These are phyloP conservation scores for Hypoxylon crocopeplum DNA, from an alignment of 495 filamentous ascomycete genomes.

Conservation along the genomic window DNA sequence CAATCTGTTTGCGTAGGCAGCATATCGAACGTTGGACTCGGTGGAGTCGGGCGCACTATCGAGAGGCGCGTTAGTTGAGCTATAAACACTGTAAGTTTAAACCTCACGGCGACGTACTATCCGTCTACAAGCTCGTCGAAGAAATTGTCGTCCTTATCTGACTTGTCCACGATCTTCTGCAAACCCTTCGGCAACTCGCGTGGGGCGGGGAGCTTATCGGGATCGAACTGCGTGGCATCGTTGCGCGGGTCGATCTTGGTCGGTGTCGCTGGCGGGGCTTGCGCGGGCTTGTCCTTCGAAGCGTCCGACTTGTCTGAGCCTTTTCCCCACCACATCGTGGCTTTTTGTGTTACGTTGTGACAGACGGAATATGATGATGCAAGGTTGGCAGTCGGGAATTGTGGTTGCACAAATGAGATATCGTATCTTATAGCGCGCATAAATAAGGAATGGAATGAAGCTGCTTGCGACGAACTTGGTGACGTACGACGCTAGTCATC, in stretches of 20 bases:
- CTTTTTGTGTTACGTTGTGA: not conserved
- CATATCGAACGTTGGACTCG: constrained; percentile 85
- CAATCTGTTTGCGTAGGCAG: constrained; percentile 85
- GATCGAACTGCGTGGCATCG: constrained; percentile 45
- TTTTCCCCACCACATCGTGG: constrained; percentile 49
- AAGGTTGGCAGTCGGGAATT: constrained; percentile 12
- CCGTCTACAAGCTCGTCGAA: constrained; percentile 79
- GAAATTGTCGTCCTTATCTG: constrained; percentile 76
- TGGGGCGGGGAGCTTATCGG: constrained; percentile 60
- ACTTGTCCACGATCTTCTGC: constrained; percentile 70
- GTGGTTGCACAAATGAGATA: no score
- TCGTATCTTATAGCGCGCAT: not conserved
- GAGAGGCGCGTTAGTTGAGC: constrained; percentile 22
- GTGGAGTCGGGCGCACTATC: constrained; percentile 79
- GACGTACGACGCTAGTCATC: constrained; percentile 37
- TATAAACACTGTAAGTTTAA: not conserved
- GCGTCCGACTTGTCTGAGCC: constrained; percentile 48
- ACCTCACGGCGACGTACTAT: constrained; percentile 81
- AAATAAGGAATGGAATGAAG: not conserved
- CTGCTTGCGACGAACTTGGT: constrained; percentile 23
- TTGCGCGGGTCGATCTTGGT: constrained; percentile 42
- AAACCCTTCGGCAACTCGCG: constrained; percentile 71
- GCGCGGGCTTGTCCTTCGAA: constrained; percentile 38
- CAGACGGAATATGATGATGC: not conserved
- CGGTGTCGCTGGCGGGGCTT: constrained; percentile 34